These are phyloP conservation scores for Amoebophrya sp. DNA, from an alignment of 169 alveolate species.

Conservation along the genomic window DNA sequence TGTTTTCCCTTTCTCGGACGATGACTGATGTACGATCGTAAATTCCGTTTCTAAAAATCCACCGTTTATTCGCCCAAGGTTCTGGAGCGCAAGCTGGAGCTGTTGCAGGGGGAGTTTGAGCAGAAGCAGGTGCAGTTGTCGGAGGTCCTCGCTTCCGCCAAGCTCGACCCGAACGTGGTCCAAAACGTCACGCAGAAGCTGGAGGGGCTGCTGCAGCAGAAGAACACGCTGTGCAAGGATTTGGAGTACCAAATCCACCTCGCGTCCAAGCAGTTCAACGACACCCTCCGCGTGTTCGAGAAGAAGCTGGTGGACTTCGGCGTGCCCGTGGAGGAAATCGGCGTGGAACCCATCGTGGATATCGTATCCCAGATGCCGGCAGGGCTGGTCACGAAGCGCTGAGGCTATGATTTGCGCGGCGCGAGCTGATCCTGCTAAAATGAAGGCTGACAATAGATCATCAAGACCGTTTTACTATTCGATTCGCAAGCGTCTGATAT, in stretches of 20 bases:
- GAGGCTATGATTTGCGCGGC: too few species aligned
- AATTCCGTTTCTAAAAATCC: too few species aligned
- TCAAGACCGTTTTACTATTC: too few species aligned
- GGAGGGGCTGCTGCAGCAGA: neutral
- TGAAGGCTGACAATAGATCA: too few species aligned
- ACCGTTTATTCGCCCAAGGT: too few species aligned
- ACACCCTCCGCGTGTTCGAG: constrained; percentile 5
- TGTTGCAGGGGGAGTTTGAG: neutral
- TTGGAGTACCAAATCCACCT: constrained; percentile 8
- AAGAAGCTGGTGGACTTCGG: neutral
- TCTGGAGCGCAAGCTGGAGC: neutral
- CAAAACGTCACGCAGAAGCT: constrained; percentile 1
- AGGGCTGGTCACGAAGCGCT: neutral
- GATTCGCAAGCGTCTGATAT: too few species aligned
- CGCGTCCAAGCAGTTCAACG: constrained; percentile 10
- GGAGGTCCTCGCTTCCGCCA: neutral
- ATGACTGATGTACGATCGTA: too few species aligned
- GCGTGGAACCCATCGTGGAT: neutral
- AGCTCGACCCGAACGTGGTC: neutral
- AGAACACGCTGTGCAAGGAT: neutral
- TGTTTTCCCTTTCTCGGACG: too few species aligned
- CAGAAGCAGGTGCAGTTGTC: neutral
- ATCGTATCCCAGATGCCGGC: neutral
- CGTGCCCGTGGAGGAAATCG: constrained; percentile 8
- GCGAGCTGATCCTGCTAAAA: too few species aligned